Conservation (phyloP, 2,329 filamentous ascomycete genomes). For the Exophiala lecanii-corni region DNA sequence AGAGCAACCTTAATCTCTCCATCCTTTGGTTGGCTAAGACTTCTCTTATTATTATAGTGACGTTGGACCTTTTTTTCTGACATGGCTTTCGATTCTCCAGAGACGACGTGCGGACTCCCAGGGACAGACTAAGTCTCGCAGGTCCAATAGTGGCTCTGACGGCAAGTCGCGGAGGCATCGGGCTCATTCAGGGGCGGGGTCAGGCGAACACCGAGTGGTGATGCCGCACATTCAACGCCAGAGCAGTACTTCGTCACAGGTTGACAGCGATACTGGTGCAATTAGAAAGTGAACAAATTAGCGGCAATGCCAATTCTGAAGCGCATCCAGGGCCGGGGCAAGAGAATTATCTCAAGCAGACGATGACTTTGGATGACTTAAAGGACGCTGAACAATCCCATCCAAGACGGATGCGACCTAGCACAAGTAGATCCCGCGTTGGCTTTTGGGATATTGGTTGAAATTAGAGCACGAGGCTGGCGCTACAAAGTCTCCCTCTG, state of each 20-base stretch:
- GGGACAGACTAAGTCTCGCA: slow-evolving; percentile 25
- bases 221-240: slow-evolving; percentile 16
- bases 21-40: slow-evolving; percentile 40
- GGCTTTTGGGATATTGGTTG: slow-evolving; percentile 18
- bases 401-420: not conserved
- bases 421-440: slow-evolving; percentile 10
- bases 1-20: not conserved
- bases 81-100: slow-evolving; percentile 42
- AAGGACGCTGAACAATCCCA: not conserved
- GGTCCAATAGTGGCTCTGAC: slow-evolving; percentile 17
- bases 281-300: too few relatives aligned
- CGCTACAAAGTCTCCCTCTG: slow-evolving; percentile 8
- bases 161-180: slow-evolving; percentile 16
- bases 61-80: slow-evolving; percentile 41
- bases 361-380: slow-evolving; percentile 7
- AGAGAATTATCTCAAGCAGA: slow-evolving; percentile 11
- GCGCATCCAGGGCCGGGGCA: not conserved
- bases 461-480: slow-evolving; percentile 15
- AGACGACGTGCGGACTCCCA: slow-evolving; percentile 41
- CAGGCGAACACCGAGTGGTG: slow-evolving; percentile 14
- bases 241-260: slow-evolving; percentile 9
- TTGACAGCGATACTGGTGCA: too few relatives aligned
- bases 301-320: not conserved
- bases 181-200: slow-evolving; percentile 16
- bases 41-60: slow-evolving; percentile 34